Percentiles rank a stretch among this genome's conserved stretches.
These are phyloP conservation scores for Debaryomyces singareniensis DNA, from an alignment of 1,139 yeast genomes.

Conservation along the genomic window DNA sequence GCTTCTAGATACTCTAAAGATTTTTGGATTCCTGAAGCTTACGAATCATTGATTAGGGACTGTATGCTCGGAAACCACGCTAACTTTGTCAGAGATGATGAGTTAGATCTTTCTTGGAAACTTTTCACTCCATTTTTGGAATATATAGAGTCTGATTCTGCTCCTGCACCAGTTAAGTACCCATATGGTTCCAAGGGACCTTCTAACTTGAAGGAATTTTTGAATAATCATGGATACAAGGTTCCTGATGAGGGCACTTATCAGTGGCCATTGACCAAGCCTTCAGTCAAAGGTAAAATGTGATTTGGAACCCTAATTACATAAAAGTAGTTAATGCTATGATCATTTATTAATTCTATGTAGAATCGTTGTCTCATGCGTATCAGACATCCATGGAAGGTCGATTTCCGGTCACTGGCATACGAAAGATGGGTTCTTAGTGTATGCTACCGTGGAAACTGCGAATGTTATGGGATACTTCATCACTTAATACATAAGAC, in stretches of 20 bases:
- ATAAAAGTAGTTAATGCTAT: not conserved
- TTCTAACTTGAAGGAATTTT: slow-evolving; percentile 49
- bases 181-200: slow-evolving; percentile 96
- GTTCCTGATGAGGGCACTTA: slow-evolving; percentile 55
- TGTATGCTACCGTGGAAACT: slow-evolving; percentile 90
- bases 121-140: slow-evolving; percentile 87
- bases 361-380: not conserved
- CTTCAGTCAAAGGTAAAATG: slow-evolving; percentile 35
- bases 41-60: slow-evolving; percentile 91
- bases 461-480: slow-evolving; percentile 78
- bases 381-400: slow-evolving; percentile 70
- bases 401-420: slow-evolving; percentile 73
- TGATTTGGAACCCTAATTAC: not conserved
- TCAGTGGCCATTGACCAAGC: slow-evolving; percentile 80
- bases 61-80: slow-evolving; percentile 90
- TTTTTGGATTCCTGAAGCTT: slow-evolving; percentile 96
- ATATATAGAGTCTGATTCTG: slow-evolving; percentile 63
- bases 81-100: slow-evolving; percentile 97
- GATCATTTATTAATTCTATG: not conserved
- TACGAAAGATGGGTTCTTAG: slow-evolving; percentile 71
- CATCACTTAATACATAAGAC: slow-evolving; percentile 48
- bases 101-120: slow-evolving; percentile 88
- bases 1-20: slow-evolving; percentile 70
- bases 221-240: slow-evolving; percentile 64
- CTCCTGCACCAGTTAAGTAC: slow-evolving; percentile 59